Evolutionary conservation across 257 asterid genomes (phyloP), one percentile per base, ranked within the genome.

Genomic region (Pogostemon cablin): DNA sequence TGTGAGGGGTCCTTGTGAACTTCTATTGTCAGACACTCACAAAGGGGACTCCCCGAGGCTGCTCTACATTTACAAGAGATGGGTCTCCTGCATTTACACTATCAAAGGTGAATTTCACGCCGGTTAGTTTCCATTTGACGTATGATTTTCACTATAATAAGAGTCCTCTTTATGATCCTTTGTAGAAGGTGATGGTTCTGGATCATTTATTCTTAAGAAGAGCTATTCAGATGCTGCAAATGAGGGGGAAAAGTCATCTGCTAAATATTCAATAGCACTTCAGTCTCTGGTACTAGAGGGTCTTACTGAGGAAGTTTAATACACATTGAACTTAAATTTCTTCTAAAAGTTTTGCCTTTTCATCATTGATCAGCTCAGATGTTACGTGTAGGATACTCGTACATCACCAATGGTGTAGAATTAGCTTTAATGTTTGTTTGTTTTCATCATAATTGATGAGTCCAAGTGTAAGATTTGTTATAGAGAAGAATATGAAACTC

Each of bases 51-150:
- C 88, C 74, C 85, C 95, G 7, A 91, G 90, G 72, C 80, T 86
- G 87, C 84, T 93, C 69, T 93, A 85, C 75, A 84, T 93, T 54
- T 91, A 86, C 79, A 91, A 85, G 89, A 87, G 91, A 87, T 93
- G 99, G 99, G 82, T 78, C 41, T 85, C 96, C 64, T 85, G 87
- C 78, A 82, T 93, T 67, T 93, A 89, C 88, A 80, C 89, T 3
- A 83, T 87, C 47, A 83, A 77, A 87, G 89, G 96, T 81, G 44
- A 38, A 60, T 67, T 0, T n/a, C 70, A 60, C 5, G 1, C 38
- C 54, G 73, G 72, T 37, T 39, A 57, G 38, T 63, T 48, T 52
- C n/a, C 50, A n/a, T 62, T 38, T 63, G 50, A 1, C 60, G 4
- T 32, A 55, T 9, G n/a, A 15, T 58, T 64, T 38, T 15, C 1